These are phyloP conservation scores for Theileria parva DNA, from an alignment of 169 alveolate species.

Conservation along the genomic window DNA sequence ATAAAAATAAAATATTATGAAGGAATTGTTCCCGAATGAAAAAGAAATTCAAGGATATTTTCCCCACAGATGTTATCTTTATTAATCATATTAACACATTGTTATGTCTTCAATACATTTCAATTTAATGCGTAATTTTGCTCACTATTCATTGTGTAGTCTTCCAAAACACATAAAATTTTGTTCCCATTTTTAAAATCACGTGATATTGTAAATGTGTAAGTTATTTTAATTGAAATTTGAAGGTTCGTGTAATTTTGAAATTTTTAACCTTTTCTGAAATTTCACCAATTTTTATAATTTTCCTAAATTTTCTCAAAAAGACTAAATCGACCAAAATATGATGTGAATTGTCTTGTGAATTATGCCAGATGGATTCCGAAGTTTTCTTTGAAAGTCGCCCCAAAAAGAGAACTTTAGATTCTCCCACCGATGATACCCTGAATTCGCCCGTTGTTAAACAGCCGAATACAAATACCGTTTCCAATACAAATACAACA, in stretches of 20 bases:
- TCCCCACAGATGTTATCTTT: background rate
- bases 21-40: background rate
- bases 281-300: no score
- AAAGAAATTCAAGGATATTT: background rate
- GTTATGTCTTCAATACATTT: no score
- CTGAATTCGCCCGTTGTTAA: background rate
- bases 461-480: no score
- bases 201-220: background rate
- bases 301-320: no score
- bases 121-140: no score
- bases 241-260: background rate
- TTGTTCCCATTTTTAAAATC: background rate
- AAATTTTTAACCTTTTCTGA: background rate
- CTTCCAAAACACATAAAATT: no score
- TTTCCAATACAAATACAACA: no score
- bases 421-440: constrained; percentile 44
- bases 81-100: background rate
- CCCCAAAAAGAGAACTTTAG: constrained; percentile 20
- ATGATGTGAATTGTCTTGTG: background rate
- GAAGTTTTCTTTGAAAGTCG: constrained; percentile 2
- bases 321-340: no score
- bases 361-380: background rate
- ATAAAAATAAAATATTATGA: no score
- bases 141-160: no score
- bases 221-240: constrained; percentile 1